Evolutionary conservation across 768 basidiomycete species (phyloP).

Genomic region (Lyophyllum semitale): DNA sequence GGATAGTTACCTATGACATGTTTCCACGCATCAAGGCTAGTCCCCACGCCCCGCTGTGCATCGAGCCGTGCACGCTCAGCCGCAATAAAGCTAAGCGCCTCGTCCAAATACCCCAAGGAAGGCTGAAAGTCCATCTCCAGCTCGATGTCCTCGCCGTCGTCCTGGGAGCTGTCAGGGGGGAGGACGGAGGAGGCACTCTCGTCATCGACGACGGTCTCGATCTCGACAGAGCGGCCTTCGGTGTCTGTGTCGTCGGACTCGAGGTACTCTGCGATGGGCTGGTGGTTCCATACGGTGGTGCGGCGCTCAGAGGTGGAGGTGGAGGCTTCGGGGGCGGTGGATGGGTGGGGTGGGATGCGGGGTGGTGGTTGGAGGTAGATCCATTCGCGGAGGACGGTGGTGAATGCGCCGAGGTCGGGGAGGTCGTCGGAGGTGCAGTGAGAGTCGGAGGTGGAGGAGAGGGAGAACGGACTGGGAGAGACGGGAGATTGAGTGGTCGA

Average conservation of each 20-base stretch:
- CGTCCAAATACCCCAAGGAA: conserved; percentile 72
- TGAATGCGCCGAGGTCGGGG: conserved; percentile 76
- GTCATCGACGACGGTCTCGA: conserved; percentile 25
- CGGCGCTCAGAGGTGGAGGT: conserved; percentile 27
- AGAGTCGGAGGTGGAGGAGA: conserved; percentile 26
- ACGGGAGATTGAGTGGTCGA: background rate
- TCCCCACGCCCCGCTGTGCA: conserved; percentile 30
- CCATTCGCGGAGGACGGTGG: conserved; percentile 67
- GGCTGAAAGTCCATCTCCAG: conserved; percentile 32
- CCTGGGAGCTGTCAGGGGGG: conserved; percentile 4
- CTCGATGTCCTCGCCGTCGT: background rate
- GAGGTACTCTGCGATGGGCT: conserved; percentile 61
- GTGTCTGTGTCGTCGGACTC: conserved; percentile 22
- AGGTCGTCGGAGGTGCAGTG: conserved; percentile 62
- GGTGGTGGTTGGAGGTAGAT: conserved; percentile 53
- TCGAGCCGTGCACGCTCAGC: conserved; percentile 64
- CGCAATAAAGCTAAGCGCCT: conserved; percentile 74
- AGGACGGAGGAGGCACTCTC: background rate
- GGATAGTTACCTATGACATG: conserved; percentile 35
- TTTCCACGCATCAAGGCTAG: conserved; percentile 32
- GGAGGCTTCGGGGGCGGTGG: background rate
- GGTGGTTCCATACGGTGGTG: conserved; percentile 69
- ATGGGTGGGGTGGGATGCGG: conserved; percentile 28
- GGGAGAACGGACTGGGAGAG: conserved; percentile 9
- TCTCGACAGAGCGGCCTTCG: conserved; percentile 42